Evolutionary conservation across 208 protist species (phyloP).

Genomic region (Entamoeba histolytica): DNA sequence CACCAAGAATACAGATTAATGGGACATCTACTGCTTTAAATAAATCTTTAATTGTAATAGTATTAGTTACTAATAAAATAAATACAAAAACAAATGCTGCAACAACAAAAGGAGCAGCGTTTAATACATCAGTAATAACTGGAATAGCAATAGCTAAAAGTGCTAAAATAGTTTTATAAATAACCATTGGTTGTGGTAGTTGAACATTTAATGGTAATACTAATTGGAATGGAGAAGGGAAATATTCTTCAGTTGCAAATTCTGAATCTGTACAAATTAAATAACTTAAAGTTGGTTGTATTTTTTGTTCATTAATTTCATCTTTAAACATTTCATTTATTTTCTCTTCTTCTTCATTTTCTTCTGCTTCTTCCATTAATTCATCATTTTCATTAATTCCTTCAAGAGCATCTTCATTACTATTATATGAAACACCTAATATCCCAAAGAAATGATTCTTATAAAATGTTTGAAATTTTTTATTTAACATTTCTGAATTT

Average conservation of each 20-base stretch:
- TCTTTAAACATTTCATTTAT: neutral
- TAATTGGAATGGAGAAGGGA: neutral
- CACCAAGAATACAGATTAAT: neutral
- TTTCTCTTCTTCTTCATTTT: neutral
- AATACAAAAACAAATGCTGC: neutral
- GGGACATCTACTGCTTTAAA: neutral
- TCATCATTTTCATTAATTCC: too few species aligned
- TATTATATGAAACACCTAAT: neutral
- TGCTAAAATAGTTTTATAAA: neutral
- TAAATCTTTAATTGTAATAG: neutral
- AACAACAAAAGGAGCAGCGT: neutral
- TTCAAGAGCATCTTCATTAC: neutral
- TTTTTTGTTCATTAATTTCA: neutral
- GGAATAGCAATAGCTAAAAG: neutral
- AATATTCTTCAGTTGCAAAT: neutral
- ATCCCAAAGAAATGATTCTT: neutral
- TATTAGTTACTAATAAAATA: neutral
- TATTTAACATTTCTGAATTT: neutral
- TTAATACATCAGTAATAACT: neutral
- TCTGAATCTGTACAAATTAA: neutral
- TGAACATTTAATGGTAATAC: neutral
- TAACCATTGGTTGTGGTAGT: neutral
- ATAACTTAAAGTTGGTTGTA: neutral
- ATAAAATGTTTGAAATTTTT: neutral
- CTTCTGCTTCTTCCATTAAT: neutral